phyloP scores from a whole-genome alignment of 2,329 filamentous ascomycete genomes.

The Pseudopyricularia javanii region DNA sequence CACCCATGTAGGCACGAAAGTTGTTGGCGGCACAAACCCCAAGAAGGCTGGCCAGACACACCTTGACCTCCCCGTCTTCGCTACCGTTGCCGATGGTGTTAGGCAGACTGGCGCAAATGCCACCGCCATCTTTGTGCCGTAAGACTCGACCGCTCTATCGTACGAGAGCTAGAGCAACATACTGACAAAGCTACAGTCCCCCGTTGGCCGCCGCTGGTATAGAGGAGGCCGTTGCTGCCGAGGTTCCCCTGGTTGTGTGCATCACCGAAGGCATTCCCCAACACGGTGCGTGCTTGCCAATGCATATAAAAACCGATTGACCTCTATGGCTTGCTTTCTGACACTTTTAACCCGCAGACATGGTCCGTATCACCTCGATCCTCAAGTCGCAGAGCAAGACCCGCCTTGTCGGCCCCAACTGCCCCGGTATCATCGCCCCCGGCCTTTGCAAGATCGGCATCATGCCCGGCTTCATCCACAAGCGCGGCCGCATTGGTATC shows the following conservation, averaged over 20 bases:
- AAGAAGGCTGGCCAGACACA: slow-evolving; percentile 93
- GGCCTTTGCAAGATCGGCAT: slow-evolving; percentile 99
- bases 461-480: slow-evolving; percentile 99
- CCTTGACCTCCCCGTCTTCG: slow-evolving; percentile 87
- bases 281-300: slow-evolving; percentile 53
- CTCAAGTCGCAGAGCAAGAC: slow-evolving; percentile 97
- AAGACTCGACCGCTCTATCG: slow-evolving; percentile 20
- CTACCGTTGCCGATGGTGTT: slow-evolving; percentile 74
- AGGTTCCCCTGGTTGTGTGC: slow-evolving; percentile 90
- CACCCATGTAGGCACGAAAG: slow-evolving; percentile 63
- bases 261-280: slow-evolving; percentile 98
- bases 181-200: slow-evolving; percentile 41
- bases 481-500: slow-evolving; percentile 96
- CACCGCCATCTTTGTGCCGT: slow-evolving; percentile 94
- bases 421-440: slow-evolving; percentile 87
- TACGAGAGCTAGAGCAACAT: slow-evolving; percentile 5
- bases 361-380: slow-evolving; percentile 97
- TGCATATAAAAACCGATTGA: neutral
- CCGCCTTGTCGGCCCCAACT: slow-evolving; percentile 92
- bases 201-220: slow-evolving; percentile 89
- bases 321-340: neutral
- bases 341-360: slow-evolving; percentile 50
- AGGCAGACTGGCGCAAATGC: slow-evolving; percentile 85
- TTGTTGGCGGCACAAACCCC: slow-evolving; percentile 96
- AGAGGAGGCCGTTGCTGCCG: slow-evolving; percentile 87